A percentile compares a stretch with the other conserved stretches of the same genome.
These are phyloP conservation scores for Backusella sp. DNA, from an alignment of 192 early-diverging fungal species.

Conservation along the genomic window DNA sequence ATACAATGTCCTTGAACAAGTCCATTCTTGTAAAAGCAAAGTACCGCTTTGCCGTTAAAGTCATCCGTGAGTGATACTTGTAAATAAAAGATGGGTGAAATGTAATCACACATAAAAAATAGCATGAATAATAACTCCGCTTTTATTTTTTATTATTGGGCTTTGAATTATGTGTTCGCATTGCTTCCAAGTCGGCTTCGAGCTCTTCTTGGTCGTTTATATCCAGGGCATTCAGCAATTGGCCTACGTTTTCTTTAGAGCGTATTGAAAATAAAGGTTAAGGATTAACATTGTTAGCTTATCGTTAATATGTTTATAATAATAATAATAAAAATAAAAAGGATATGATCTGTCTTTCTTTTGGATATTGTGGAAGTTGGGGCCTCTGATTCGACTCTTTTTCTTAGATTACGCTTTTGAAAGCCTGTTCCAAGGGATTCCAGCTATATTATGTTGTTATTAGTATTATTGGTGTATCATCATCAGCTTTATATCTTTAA, in stretches of 20 bases:
- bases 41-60: not conserved
- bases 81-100: not conserved
- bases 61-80: not conserved
- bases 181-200: slow-evolving; percentile 8
- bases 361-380: not conserved
- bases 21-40: not conserved
- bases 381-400: not conserved
- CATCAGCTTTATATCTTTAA: too few species aligned
- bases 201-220: not conserved
- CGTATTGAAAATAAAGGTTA: slow-evolving; percentile 12
- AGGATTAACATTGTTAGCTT: not conserved
- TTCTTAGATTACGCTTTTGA: not conserved
- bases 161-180: not conserved
- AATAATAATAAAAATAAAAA: not conserved
- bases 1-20: slow-evolving; percentile 11
- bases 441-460: not conserved
- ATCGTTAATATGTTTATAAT: not conserved
- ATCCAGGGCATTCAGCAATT: not conserved
- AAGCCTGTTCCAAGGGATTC: not conserved
- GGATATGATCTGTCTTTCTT: slow-evolving; percentile 14
- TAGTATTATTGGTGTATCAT: not conserved
- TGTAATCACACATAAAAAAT: too few species aligned
- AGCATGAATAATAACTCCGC: too few species aligned
- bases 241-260: not conserved
- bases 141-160: not conserved